phyloP scores from a whole-genome alignment of 164 flowering plant genomes.

The Macadamia integrifolia region DNA sequence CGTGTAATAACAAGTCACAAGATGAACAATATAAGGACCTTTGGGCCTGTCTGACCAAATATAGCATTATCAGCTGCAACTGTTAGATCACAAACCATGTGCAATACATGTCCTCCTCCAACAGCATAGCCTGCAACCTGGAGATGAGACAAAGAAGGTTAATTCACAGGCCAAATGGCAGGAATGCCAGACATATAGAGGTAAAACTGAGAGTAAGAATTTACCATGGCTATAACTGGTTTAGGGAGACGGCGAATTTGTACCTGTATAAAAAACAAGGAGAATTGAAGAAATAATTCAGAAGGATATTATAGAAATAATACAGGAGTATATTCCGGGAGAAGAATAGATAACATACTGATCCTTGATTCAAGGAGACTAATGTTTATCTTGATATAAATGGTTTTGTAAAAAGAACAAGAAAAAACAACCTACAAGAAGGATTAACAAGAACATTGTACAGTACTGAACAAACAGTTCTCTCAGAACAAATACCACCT shows the following conservation, averaged over 20 bases:
- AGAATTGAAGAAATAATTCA: neutral
- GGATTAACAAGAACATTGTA: neutral
- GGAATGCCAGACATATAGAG: neutral
- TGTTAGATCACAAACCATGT: constrained; percentile 96
- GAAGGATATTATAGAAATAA: neutral
- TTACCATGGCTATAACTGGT: constrained; percentile 97
- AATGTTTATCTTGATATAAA: neutral
- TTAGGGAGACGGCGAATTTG: constrained; percentile 94
- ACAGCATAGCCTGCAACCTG: constrained; percentile 99
- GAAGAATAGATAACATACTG: neutral
- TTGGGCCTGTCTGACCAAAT: constrained; percentile 94
- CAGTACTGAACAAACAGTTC: neutral
- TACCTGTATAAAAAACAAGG: constrained; percentile 37
- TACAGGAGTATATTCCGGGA: neutral
- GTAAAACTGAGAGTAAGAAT: neutral
- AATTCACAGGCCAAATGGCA: neutral
- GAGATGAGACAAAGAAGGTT: constrained; percentile 1
- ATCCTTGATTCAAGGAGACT: neutral
- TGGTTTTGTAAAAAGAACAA: no score
- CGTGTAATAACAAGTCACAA: no score
- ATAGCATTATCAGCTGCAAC: constrained; percentile 92
- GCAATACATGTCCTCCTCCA: constrained; percentile 92
- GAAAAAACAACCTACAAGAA: neutral
- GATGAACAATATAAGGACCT: constrained; percentile 40
- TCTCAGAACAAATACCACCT: constrained; percentile 35